These are phyloP conservation scores for Avicennia marina DNA, from an alignment of 257 asterid genomes.

Conservation along the genomic window DNA sequence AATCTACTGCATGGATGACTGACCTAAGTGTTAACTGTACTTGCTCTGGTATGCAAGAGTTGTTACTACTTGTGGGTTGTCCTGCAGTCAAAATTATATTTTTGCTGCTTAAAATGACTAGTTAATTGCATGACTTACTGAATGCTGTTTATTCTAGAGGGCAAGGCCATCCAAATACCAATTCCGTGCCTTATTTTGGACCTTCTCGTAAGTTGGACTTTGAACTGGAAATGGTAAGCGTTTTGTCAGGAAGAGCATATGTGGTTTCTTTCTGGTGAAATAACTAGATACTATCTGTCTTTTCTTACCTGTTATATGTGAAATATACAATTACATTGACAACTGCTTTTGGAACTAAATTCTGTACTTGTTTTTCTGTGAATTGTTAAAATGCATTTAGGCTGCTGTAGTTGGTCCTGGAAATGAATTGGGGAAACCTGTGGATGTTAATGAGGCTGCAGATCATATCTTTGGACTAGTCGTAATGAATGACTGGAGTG, in stretches of 20 bases:
- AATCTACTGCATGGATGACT: neutral
- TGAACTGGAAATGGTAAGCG: conserved; percentile 92
- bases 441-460: conserved; percentile 68
- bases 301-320: neutral
- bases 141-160: conserved; percentile 54
- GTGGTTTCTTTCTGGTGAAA: conserved; percentile 6
- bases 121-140: conserved; percentile 14
- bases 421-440: conserved; percentile 72
- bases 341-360: conserved; percentile 1
- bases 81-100: neutral
- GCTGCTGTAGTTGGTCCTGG: conserved; percentile 97
- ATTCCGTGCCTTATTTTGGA: conserved; percentile 77
- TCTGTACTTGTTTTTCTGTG: conserved; percentile 7
- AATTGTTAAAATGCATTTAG: conserved; percentile 32
- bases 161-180: conserved; percentile 68
- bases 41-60: neutral
- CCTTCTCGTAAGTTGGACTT: conserved; percentile 95
- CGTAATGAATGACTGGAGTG: conserved; percentile 98
- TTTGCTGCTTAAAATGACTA: conserved; percentile 1
- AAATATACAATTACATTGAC: neutral
- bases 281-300: conserved; percentile 4
- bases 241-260: neutral
- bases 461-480: conserved; percentile 95
- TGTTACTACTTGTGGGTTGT: neutral
- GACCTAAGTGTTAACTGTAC: neutral